Evolutionary conservation across 2,329 filamentous ascomycete species (phyloP), one percentile per base, ranked within the genome.

Genomic region (Colletotrichum chlorophyti): DNA sequence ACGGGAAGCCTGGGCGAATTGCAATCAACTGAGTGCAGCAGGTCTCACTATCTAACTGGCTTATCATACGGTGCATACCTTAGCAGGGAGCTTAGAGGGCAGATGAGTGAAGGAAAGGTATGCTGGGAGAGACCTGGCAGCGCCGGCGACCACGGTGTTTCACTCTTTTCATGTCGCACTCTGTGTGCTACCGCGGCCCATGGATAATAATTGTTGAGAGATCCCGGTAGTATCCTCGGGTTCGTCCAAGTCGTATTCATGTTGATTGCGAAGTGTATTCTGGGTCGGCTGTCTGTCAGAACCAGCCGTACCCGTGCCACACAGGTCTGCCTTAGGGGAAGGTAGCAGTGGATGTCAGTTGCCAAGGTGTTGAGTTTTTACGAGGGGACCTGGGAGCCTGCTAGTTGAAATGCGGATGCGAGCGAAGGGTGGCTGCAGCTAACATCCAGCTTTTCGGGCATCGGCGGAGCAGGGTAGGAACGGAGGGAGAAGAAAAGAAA

Each of bases 1-100:
- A 40, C 27, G 15, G 19, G 29, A 26, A 14, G n/a, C 9, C 14
- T 7, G 31, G 23, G n/a, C 10, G 21, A n/a, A n/a, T n/a, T n/a
- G 41, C 54, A 58, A 47, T 58, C 34, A 42, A 58, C 42, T 47
- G 41, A 42, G 34, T 53, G 49, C 34, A 37, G n/a, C n/a, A n/a
- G n/a, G n/a, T n/a, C n/a, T n/a, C n/a, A n/a, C n/a, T n/a, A n/a
- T n/a, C n/a, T n/a, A n/a, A n/a, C n/a, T n/a, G n/a, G n/a, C n/a
- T n/a, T n/a, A n/a, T n/a, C n/a, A n/a, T n/a, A n/a, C n/a, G n/a
- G n/a, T n/a, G n/a, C n/a, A n/a, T n/a, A n/a, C n/a, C n/a, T n/a
- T n/a, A n/a, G n/a, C n/a, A n/a, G n/a, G n/a, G n/a, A n/a, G n/a
- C n/a, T n/a, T n/a, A n/a, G n/a, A n/a, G n/a, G n/a, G n/a, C n/a